Evolutionary conservation across 1,284 basidiomycete species (phyloP).

Genomic region (Cystobasidium slooffiae): DNA sequence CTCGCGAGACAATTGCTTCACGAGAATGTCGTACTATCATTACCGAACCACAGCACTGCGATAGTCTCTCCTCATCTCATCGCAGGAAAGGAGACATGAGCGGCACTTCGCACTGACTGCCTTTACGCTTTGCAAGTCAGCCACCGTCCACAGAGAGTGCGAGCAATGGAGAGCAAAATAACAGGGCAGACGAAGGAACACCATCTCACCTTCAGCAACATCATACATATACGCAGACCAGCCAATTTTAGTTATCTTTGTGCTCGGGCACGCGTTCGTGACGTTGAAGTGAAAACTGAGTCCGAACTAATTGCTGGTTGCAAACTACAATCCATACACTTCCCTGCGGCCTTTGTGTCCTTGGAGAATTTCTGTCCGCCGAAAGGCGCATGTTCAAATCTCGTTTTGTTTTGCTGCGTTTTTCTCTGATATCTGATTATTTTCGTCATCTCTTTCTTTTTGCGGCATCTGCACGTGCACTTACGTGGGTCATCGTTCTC

Average conservation of each 20-base stretch:
- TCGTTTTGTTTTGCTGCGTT: slow-evolving; percentile 25
- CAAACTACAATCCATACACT: slow-evolving; percentile 44
- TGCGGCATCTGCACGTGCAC: neutral
- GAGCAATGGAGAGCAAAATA: no score
- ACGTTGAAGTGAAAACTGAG: slow-evolving; percentile 44
- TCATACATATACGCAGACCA: neutral
- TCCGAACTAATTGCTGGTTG: slow-evolving; percentile 44
- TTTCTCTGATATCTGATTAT: neutral
- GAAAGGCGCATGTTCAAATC: slow-evolving; percentile 38
- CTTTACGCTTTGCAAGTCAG: no score
- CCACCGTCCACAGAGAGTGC: no score
- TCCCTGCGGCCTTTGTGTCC: slow-evolving; percentile 40
- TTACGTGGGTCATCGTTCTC: neutral
- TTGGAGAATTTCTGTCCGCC: slow-evolving; percentile 45
- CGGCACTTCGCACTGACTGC: no score
- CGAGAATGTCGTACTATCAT: no score
- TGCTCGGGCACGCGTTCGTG: slow-evolving; percentile 44
- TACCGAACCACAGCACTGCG: no score
- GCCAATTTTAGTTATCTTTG: slow-evolving; percentile 15
- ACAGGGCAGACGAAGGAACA: no score
- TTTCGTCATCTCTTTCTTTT: neutral
- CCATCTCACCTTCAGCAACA: neutral
- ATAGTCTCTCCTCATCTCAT: no score
- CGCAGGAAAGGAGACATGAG: no score
- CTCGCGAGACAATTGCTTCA: no score